Base-by-base conservation (phyloP, 1,284 basidiomycete species). In the Ganoderma leucocontextum region DNA sequence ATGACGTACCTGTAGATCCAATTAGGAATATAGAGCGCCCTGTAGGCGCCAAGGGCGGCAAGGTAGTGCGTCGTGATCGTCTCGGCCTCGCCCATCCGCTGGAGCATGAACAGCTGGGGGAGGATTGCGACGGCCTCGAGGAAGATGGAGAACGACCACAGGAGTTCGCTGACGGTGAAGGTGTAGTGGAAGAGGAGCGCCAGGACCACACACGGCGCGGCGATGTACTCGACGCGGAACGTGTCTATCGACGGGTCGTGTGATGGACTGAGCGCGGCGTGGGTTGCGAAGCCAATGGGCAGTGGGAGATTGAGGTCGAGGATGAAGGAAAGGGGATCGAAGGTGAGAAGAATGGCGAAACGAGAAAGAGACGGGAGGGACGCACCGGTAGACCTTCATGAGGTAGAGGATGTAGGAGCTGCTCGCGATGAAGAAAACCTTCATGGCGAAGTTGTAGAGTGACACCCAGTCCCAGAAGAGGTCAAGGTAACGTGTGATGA, bases 41-140 rank as follows among this genome's bases (percentile, higher is more conserved):
- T 87, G 82, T 99, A 99, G 9, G 91, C 85, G 22, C 97, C 97
- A 66, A 99, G 84, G 6, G 97, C 97, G 52, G 98, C 98, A 68
- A 99, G 86, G 80, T 99, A 99, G 81, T 99, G 97, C 52, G 97
- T 99, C 35, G 98, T 99, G 79, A 99, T 99, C 1, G 95, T 93
- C 83, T 99, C 97, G 4, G 97, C 98, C 83, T 99, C 97, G 73
- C 97, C 97, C 0, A 97, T 99, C 65, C 97, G 90, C 81, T 99
- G 97, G 57, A 99, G 89, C 93, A 99, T 95, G 84, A 99, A 99
- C 66, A 99, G 84, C 79, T 99, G 97, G 1, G 98, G 98, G 63
- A 99, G 88, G 77, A 99, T 99, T 22, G 97, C 97, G 70, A 99
- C 95, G 29, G 93, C 84, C 82, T 99, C 98, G 69, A 98, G 88